A percentile compares a stretch with the other conserved stretches of the same genome.
Evolutionary conservation across 805 yeast genomes (phyloP).

Genomic region (Yamadazyma akitaensis): DNA sequence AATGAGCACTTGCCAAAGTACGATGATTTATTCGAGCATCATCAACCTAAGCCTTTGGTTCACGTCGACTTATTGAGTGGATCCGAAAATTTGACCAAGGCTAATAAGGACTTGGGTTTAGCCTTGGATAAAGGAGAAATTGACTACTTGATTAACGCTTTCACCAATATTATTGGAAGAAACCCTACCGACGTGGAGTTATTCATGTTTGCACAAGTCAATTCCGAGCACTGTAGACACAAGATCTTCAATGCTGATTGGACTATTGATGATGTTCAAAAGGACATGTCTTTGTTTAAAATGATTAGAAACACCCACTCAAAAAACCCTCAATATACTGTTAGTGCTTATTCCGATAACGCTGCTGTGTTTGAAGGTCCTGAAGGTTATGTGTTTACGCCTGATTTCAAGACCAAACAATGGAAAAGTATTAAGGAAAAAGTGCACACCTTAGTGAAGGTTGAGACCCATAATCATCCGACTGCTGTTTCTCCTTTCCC

Average conservation of each 20-base stretch:
- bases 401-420: constrained; percentile 64
- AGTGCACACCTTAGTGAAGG: constrained; percentile 89
- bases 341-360: constrained; percentile 94
- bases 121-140: constrained; percentile 96
- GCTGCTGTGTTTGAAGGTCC: constrained; percentile 94
- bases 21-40: constrained; percentile 73
- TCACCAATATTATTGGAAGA: constrained; percentile 69
- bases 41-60: constrained; percentile 79
- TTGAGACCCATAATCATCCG: constrained; percentile 98
- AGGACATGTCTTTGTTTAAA: constrained; percentile 75
- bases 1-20: constrained; percentile 59
- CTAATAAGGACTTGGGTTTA: constrained; percentile 81
- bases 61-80: constrained; percentile 60
- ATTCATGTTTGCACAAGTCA: constrained; percentile 99
- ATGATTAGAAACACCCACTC: constrained; percentile 95
- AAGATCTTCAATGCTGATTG: constrained; percentile 98
- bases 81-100: constrained; percentile 60
- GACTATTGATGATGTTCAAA: constrained; percentile 83
- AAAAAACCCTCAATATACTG: constrained; percentile 73
- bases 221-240: constrained; percentile 99
- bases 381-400: constrained; percentile 72
- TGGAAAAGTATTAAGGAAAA: constrained; percentile 76
- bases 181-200: constrained; percentile 97
- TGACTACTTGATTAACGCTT: constrained; percentile 79
- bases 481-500: constrained; percentile 99